Conservation (phyloP, 306 rosid genomes). For the Vigna nakashimae region DNA sequence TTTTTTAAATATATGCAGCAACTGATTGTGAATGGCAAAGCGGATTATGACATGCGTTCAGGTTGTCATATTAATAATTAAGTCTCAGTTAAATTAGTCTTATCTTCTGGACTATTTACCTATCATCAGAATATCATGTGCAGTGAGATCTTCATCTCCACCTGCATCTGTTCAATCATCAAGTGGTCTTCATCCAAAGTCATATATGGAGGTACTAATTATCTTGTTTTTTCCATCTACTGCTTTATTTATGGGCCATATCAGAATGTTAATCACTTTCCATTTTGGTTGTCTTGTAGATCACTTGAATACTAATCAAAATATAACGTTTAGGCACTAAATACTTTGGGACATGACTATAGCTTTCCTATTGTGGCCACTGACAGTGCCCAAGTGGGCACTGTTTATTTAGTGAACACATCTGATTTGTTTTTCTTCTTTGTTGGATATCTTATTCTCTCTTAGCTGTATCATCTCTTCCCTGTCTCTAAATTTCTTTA, state of each 20-base stretch:
- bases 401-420: slow-evolving; percentile 20
- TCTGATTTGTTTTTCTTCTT: neutral
- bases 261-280: neutral
- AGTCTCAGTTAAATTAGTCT: slow-evolving; percentile 12
- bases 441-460: slow-evolving; percentile 6
- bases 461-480: neutral
- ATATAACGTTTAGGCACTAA: slow-evolving; percentile 9
- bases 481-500: neutral
- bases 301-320: slow-evolving; percentile 13
- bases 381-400: slow-evolving; percentile 13
- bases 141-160: slow-evolving; percentile 87
- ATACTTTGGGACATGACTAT: slow-evolving; percentile 30
- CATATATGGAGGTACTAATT: slow-evolving; percentile 73
- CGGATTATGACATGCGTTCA: slow-evolving; percentile 64
- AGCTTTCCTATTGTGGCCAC: slow-evolving; percentile 11
- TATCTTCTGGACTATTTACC: slow-evolving; percentile 37
- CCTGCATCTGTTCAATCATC: slow-evolving; percentile 75
- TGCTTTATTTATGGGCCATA: slow-evolving; percentile 5
- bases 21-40: slow-evolving; percentile 67
- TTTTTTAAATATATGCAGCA: slow-evolving; percentile 62
- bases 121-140: slow-evolving; percentile 41
- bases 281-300: slow-evolving; percentile 14
- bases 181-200: slow-evolving; percentile 77
- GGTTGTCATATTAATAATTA: slow-evolving; percentile 56
- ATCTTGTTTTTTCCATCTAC: slow-evolving; percentile 24